These are phyloP conservation scores for Corylus avellana DNA, from an alignment of 306 rosid species.

Conservation along the genomic window DNA sequence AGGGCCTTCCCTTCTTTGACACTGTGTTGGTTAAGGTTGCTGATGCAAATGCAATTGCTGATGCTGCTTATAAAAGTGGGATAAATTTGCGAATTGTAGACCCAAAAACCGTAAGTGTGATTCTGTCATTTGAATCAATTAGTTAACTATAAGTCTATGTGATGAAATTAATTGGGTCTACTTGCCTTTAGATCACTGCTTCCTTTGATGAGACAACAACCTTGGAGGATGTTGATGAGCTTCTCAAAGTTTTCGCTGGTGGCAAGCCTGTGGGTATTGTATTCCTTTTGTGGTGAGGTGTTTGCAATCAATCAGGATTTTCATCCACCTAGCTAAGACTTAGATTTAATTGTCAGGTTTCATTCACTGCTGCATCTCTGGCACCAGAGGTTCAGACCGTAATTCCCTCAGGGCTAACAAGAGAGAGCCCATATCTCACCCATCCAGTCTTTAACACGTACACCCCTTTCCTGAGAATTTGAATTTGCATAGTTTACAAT, in stretches of 20 bases:
- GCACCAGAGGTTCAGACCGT: conserved; percentile 71
- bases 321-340: conserved; percentile 18
- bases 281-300: conserved; percentile 3
- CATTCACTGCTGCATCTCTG: conserved; percentile 91
- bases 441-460: conserved; percentile 96
- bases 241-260: conserved; percentile 74
- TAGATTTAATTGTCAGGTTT: conserved; percentile 47
- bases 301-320: conserved; percentile 1
- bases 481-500: conserved; percentile 21
- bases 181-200: conserved; percentile 69
- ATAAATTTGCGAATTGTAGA: conserved; percentile 80
- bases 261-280: conserved; percentile 56
- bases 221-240: conserved; percentile 89
- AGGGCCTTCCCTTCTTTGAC: conserved; percentile 91
- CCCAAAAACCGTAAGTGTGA: conserved; percentile 66
- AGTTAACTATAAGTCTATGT: conserved; percentile 17
- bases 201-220: conserved; percentile 96
- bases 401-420: conserved; percentile 66
- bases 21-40: conserved; percentile 79
- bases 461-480: conserved; percentile 20
- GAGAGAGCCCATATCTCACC: conserved; percentile 80
- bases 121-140: conserved; percentile 17
- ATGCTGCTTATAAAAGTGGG: conserved; percentile 65
- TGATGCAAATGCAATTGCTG: conserved; percentile 72
- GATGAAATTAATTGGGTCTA: conserved; percentile 29